Percentiles rank a stretch among this genome's conserved stretches.
These are phyloP conservation scores for Rutstroemia sp. DNA, from an alignment of 2,329 filamentous ascomycete genomes.

Conservation along the genomic window DNA sequence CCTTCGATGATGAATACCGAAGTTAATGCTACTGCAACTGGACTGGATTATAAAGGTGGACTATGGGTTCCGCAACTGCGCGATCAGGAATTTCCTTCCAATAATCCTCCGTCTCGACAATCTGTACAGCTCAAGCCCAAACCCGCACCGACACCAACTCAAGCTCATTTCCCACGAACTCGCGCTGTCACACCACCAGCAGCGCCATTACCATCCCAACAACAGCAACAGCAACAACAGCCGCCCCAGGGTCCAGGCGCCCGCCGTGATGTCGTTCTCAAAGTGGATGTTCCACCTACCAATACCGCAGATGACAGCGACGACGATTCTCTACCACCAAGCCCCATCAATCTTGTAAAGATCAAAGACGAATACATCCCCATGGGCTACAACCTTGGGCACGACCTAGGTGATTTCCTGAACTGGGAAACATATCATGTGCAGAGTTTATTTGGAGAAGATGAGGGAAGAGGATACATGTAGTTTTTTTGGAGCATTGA, in stretches of 20 bases:
- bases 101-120: not conserved
- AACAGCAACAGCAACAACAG: not conserved
- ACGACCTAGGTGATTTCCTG: constrained; percentile 52
- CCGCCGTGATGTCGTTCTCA: not conserved
- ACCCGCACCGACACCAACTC: not conserved
- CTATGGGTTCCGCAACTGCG: not conserved
- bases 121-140: not conserved
- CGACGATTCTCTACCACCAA: constrained; percentile 15
- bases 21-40: not conserved
- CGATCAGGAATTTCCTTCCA: not conserved
- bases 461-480: constrained; percentile 1
- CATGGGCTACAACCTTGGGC: constrained; percentile 54
- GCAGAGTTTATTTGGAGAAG: constrained; percentile 8
- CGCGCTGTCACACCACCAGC: not conserved
- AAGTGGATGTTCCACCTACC: not conserved
- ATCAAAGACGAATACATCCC: constrained; percentile 35
- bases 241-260: not conserved
- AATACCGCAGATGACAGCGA: not conserved
- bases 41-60: not conserved
- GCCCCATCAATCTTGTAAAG: constrained; percentile 19
- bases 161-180: not conserved
- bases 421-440: constrained; percentile 40
- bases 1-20: not conserved
- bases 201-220: not conserved
- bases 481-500: not conserved